Evolutionary conservation across 345 rosid genomes (phyloP), one percentile per base, ranked within the genome.

Genomic region (Eucalyptus cladocalyx): DNA sequence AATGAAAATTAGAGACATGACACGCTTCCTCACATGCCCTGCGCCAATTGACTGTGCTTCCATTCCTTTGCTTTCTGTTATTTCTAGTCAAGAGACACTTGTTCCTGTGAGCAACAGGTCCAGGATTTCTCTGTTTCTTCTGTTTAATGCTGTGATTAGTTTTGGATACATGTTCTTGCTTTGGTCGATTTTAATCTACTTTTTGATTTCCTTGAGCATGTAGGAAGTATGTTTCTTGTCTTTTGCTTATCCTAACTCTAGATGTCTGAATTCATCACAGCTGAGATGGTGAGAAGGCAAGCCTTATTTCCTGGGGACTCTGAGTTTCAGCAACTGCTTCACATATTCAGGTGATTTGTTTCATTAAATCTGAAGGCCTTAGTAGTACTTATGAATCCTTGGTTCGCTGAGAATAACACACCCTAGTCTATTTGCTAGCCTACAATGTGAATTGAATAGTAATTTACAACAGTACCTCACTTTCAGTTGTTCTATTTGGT

Each of bases 261-360:
- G 83, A 18, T 48, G 49, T 12, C 19, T 50, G 16, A 26, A 42
- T 76, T 76, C 87, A 19, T 86, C 87, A 58, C 92, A 94, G 97
- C 97, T 50, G 98, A 97, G 91, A 97, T 97, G 99, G 96, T 91
- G 7, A 90, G 99, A 89, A 95, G 99, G 92, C 99, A 97, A 90
- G 98, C 99, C 49, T 89, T 96, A 43, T 97, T 97, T 90, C 99
- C 97, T 28, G 99, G 99, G 11, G 99, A 97, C 90, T 97, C 99
- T 3, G 98, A 96, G 91, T 97, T 95, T 86, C 99, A 97, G 92
- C 99, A 97, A 90, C 90, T 97, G 96, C 99, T 97, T 87, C 99
- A 97, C 88, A 96, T 97, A 87, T 97, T 97, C 93, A 96, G 96
- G 99, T 96, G 67, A 49, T 80, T 43, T 86, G 45, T 32, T 86